Evolutionary conservation across 2,329 filamentous ascomycete species (phyloP).

Genomic region (Hymenoscyphus salicellus): DNA sequence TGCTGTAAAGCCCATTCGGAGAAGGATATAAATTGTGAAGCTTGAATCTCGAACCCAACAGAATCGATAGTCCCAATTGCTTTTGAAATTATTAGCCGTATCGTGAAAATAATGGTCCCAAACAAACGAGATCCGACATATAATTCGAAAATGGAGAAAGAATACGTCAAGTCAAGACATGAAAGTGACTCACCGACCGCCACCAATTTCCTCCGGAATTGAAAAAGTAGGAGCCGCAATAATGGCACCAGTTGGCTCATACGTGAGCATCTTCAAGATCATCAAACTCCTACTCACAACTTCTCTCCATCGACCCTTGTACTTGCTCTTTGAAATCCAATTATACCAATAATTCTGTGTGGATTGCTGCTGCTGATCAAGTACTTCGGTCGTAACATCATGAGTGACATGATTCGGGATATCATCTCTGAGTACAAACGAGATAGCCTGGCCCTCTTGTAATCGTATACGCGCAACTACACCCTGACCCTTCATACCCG

Average conservation of each 20-base stretch:
- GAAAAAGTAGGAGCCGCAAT: constrained; percentile 75
- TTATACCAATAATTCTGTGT: constrained; percentile 71
- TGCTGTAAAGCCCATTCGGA: constrained; percentile 70
- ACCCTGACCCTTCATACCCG: constrained; percentile 58
- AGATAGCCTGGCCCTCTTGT: constrained; percentile 64
- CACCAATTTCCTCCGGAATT: constrained; percentile 70
- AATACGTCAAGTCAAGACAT: not conserved
- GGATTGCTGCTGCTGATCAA: constrained; percentile 63
- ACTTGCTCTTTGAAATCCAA: constrained; percentile 69
- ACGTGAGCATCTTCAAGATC: constrained; percentile 73
- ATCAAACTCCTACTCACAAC: constrained; percentile 68
- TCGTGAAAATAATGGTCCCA: not conserved
- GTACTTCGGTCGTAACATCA: constrained; percentile 54
- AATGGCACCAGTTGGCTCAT: constrained; percentile 75
- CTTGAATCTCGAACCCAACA: constrained; percentile 76
- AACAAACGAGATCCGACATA: not conserved
- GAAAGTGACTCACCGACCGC: constrained; percentile 43
- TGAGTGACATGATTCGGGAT: constrained; percentile 55
- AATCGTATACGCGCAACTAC: constrained; percentile 59
- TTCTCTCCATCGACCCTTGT: constrained; percentile 70
- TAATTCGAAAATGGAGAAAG: not conserved
- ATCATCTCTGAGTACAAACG: constrained; percentile 66
- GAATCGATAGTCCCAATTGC: constrained; percentile 72
- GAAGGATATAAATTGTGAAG: constrained; percentile 74
- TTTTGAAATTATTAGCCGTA: constrained; percentile 14